Percentiles rank a stretch among this genome's conserved stretches.
Conservation (phyloP, 2,329 filamentous ascomycete genomes). For the Trichoderma koningiopsis region DNA sequence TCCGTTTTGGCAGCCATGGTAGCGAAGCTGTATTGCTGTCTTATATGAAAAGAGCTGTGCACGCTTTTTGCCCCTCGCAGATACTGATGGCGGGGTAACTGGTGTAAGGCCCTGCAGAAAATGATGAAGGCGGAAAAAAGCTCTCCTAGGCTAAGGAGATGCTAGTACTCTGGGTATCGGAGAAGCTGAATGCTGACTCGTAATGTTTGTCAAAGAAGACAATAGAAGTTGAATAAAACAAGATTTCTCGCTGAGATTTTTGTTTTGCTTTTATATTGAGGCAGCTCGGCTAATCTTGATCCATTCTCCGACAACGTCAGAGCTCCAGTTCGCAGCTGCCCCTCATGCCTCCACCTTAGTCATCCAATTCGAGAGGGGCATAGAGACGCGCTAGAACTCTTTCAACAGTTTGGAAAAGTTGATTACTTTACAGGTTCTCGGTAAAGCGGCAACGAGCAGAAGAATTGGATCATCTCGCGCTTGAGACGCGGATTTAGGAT, state of each 20-base stretch:
- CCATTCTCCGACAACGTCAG: conserved; percentile 1
- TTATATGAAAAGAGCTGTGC: conserved; percentile 4
- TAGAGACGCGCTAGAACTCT: neutral
- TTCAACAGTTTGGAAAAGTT: neutral
- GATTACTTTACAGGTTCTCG: conserved; percentile 2
- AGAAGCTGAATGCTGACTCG: neutral
- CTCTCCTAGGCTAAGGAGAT: neutral
- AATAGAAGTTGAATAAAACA: neutral
- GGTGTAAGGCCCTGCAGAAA: neutral
- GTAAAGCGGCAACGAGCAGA: neutral
- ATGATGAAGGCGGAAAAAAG: neutral
- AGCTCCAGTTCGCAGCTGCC: neutral
- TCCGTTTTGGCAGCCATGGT: conserved; percentile 73
- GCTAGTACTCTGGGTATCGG: neutral
- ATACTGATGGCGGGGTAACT: conserved; percentile 21
- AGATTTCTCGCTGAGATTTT: neutral
- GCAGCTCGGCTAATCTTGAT: conserved; percentile 8
- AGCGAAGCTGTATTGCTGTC: conserved; percentile 39
- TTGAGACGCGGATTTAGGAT: neutral
- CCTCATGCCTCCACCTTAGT: conserved; percentile 18
- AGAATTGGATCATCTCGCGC: neutral
- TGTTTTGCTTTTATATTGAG: neutral
- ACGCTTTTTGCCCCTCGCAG: conserved; percentile 6
- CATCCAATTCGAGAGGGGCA: neutral
- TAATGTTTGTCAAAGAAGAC: neutral